These are phyloP conservation scores for Chlamydomonas reinhardtii DNA, from an alignment of 163 green algal genomes.

Conservation along the genomic window DNA sequence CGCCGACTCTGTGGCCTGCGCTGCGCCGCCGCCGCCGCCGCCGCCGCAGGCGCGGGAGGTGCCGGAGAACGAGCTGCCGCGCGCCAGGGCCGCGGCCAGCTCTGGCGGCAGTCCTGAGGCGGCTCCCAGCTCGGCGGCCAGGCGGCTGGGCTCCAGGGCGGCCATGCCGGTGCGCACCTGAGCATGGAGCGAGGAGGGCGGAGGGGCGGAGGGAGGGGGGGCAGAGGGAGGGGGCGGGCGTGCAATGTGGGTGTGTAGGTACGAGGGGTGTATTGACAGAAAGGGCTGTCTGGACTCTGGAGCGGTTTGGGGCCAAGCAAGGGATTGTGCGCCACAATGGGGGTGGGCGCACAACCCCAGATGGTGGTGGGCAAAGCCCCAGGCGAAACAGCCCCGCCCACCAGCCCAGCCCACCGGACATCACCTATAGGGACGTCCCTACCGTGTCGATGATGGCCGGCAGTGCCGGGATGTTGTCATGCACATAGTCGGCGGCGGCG, in stretches of 20 bases:
- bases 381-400: neutral
- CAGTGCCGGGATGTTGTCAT: conserved; percentile 4
- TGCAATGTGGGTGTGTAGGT: too few relatives aligned
- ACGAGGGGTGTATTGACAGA: too few relatives aligned
- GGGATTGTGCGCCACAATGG: too few relatives aligned
- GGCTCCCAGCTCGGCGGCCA: conserved; percentile 34
- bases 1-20: too few relatives aligned
- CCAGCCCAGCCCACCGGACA: neutral
- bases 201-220: neutral
- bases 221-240: too few relatives aligned
- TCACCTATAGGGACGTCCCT: too few relatives aligned
- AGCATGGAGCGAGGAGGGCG: neutral
- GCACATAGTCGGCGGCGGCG: conserved; percentile 14
- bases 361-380: too few relatives aligned
- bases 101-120: conserved; percentile 16
- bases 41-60: neutral
- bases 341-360: too few relatives aligned
- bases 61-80: conserved; percentile 22
- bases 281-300: too few relatives aligned
- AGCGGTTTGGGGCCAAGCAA: too few relatives aligned
- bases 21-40: neutral
- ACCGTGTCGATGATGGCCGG: conserved; percentile 22
- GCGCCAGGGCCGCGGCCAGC: conserved; percentile 18
- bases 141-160: conserved; percentile 28
- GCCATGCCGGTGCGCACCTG: conserved; percentile 29